phyloP scores from a whole-genome alignment of 2,329 filamentous ascomycete species.

The Paraphoma chrysanthemicola region DNA sequence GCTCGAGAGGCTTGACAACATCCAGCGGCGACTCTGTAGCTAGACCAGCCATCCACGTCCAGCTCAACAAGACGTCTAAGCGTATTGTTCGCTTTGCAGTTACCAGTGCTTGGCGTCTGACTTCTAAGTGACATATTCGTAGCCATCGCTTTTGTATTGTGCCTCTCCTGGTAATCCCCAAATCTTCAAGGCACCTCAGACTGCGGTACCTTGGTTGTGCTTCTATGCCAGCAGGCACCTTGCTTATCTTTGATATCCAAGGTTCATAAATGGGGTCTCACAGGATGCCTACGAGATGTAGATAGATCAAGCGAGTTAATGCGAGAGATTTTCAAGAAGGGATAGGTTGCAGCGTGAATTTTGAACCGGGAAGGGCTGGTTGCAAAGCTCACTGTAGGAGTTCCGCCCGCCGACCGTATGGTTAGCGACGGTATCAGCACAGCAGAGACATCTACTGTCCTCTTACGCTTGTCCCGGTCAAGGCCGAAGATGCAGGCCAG shows the following conservation, averaged over 20 bases:
- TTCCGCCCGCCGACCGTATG: background rate
- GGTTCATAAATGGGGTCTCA: too few relatives aligned
- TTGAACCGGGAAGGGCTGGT: background rate
- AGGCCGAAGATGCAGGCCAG: background rate
- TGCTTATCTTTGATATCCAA: too few relatives aligned
- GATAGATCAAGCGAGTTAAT: too few relatives aligned
- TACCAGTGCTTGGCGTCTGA: background rate
- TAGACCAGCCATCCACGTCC: background rate
- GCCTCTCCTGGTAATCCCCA: too few relatives aligned
- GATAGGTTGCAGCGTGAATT: background rate
- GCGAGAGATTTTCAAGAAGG: background rate
- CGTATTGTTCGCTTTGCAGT: background rate
- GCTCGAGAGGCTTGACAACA: slow-evolving; percentile 1
- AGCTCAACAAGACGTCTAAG: background rate
- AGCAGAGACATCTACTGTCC: background rate
- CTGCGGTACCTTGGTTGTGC: too few relatives aligned
- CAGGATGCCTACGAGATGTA: too few relatives aligned
- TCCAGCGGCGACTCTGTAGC: background rate
- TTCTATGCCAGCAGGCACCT: too few relatives aligned
- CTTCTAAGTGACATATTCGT: background rate
- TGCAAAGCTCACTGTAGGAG: background rate
- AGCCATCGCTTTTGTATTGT: too few relatives aligned
- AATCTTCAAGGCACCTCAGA: too few relatives aligned
- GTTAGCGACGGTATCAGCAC: background rate
- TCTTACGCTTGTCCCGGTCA: background rate